Percentiles rank a stretch among this genome's conserved stretches.
Evolutionary conservation across 768 basidiomycete species (phyloP).

Genomic region (Leccinellum luteum): DNA sequence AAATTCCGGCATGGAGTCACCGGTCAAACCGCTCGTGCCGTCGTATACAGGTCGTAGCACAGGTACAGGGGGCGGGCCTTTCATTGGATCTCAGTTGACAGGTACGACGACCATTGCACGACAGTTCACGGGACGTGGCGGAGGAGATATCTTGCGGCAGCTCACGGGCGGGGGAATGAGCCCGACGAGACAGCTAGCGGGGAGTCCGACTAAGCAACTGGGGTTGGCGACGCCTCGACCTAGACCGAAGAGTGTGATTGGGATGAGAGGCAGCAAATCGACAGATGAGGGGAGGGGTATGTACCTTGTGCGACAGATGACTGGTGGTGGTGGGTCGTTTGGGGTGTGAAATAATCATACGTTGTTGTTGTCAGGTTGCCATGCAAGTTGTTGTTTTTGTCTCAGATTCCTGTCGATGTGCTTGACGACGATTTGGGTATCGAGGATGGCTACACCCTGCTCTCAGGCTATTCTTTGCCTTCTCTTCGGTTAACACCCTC

Average conservation of each 20-base stretch:
- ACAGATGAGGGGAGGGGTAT: conserved; percentile 65
- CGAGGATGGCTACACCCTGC: not conserved
- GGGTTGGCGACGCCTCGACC: conserved; percentile 45
- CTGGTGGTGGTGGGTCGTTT: conserved; percentile 44
- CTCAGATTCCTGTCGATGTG: not conserved
- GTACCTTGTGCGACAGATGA: conserved; percentile 78
- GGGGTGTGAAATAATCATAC: conserved; percentile 17
- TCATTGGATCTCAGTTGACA: conserved; percentile 55
- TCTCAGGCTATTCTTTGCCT: not conserved
- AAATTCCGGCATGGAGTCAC: conserved; percentile 51
- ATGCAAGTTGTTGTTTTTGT: conserved; percentile 6
- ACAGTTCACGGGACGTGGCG: conserved; percentile 66
- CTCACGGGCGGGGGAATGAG: conserved; percentile 67
- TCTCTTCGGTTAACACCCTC: not conserved
- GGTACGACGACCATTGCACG: conserved; percentile 72
- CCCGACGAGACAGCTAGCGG: conserved; percentile 60
- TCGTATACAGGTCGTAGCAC: conserved; percentile 41
- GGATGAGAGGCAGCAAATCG: conserved; percentile 60
- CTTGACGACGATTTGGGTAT: conserved; percentile 1
- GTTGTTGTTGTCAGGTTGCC: conserved; percentile 17
- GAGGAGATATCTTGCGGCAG: conserved; percentile 47
- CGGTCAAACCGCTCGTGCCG: conserved; percentile 46
- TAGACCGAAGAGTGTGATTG: conserved; percentile 77
- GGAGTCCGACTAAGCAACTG: conserved; percentile 71
- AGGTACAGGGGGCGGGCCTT: conserved; percentile 20